Percentiles rank a stretch among this genome's conserved stretches.
phyloP scores from a whole-genome alignment of 345 rosid genomes.

The Nephelium lappaceum region DNA sequence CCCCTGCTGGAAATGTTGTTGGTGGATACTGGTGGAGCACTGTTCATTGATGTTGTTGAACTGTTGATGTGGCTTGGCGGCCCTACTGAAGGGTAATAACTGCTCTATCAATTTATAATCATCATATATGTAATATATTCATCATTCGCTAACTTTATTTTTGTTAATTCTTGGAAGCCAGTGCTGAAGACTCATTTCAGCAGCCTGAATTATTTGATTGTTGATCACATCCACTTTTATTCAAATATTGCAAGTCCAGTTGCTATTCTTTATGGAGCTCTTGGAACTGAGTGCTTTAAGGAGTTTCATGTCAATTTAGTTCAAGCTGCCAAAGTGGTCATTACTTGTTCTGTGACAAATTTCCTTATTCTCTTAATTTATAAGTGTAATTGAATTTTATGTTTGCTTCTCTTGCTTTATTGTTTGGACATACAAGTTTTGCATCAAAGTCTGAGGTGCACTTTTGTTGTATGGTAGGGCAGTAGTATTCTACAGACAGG shows the following conservation, averaged over 20 bases:
- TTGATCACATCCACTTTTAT: constrained; percentile 75
- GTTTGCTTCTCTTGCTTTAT: constrained; percentile 6
- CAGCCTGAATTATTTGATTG: constrained; percentile 86
- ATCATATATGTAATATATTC: background rate
- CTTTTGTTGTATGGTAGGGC: background rate
- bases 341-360: background rate
- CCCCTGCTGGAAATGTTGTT: constrained; percentile 75
- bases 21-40: constrained; percentile 81
- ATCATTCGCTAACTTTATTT: constrained; percentile 15
- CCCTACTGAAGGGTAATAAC: constrained; percentile 52
- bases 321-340: constrained; percentile 79
- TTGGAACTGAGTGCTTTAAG: constrained; percentile 84
- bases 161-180: constrained; percentile 32
- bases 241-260: constrained; percentile 63
- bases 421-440: background rate
- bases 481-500: background rate
- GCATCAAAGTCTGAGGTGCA: background rate
- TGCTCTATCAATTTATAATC: constrained; percentile 8
- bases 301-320: constrained; percentile 67
- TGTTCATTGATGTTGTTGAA: constrained; percentile 76
- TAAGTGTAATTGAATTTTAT: background rate
- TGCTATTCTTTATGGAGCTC: constrained; percentile 88
- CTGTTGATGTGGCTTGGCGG: constrained; percentile 59
- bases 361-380: background rate
- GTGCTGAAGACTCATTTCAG: constrained; percentile 64